Conservation (phyloP, 257 asterid genomes). For the Solanum piurae region DNA sequence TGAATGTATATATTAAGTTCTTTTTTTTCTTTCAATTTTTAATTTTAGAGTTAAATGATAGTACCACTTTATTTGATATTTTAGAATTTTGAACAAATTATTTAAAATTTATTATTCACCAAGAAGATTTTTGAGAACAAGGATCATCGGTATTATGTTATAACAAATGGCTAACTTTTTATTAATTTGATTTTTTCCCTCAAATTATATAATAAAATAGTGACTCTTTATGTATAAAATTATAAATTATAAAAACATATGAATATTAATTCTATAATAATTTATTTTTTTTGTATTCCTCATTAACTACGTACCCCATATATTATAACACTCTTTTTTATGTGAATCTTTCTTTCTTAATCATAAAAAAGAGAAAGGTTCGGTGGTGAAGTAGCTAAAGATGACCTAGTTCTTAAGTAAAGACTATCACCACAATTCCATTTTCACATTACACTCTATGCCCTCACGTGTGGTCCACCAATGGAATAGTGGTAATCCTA, state of each 20-base stretch:
- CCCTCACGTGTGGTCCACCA: conserved; percentile 49
- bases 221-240: no score
- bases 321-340: conserved; percentile 9
- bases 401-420: conserved; percentile 47
- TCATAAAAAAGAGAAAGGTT: conserved; percentile 2
- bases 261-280: not conserved
- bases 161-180: not conserved
- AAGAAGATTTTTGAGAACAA: not conserved
- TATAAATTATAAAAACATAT: no score
- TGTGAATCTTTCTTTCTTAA: not conserved
- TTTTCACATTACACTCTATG: conserved; percentile 22
- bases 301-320: not conserved
- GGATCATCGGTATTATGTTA: not conserved
- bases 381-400: not conserved
- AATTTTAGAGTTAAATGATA: not conserved
- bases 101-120: not conserved
- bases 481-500: conserved; percentile 7
- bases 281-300: not conserved
- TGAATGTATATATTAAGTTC: no score
- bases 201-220: not conserved
- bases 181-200: no score
- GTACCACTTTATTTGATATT: not conserved
- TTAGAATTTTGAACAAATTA: not conserved
- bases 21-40: no score
- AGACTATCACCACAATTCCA: conserved; percentile 13